These are phyloP conservation scores for Lunularia cruciata DNA, from an alignment of 225 moss, liverwort and hornwort genomes.

Conservation along the genomic window DNA sequence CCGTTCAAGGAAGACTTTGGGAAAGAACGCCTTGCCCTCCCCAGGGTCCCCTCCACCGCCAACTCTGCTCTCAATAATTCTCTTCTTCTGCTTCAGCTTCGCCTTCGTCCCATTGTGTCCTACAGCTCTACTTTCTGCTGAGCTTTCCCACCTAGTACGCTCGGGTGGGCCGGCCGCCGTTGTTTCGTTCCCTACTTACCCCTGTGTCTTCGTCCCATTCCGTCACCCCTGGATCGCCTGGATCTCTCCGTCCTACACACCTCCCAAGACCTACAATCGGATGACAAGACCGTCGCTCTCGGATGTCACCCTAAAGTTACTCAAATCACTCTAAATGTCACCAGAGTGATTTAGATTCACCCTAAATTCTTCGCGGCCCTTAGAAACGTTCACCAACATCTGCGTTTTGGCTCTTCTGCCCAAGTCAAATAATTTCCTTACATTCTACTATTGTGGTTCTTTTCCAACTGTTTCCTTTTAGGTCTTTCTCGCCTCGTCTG, in stretches of 20 bases:
- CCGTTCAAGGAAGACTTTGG: too few relatives aligned
- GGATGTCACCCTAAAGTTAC: too few relatives aligned
- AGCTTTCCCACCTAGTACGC: slow-evolving; percentile 5
- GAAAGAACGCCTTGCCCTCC: too few relatives aligned
- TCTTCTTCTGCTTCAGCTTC: background rate
- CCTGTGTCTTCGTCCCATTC: background rate
- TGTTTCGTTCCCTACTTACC: background rate
- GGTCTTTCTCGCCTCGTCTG: too few relatives aligned
- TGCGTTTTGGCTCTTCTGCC: too few relatives aligned
- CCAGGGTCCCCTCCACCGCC: background rate
- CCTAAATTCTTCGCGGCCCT: too few relatives aligned
- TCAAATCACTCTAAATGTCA: slow-evolving; percentile 3
- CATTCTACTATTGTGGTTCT: too few relatives aligned
- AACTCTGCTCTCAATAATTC: slow-evolving; percentile 10
- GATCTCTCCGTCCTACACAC: background rate
- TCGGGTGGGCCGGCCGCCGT: too few relatives aligned
- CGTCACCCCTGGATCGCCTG: background rate
- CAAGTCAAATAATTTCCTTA: too few relatives aligned
- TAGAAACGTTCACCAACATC: too few relatives aligned
- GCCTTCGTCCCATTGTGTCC: background rate
- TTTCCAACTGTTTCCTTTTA: too few relatives aligned
- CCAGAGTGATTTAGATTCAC: too few relatives aligned
- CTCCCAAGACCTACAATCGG: background rate
- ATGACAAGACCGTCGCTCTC: background rate
- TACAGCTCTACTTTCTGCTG: background rate